These are phyloP conservation scores for Mallotus repandus DNA, from an alignment of 441 rosid species.

Conservation along the genomic window DNA sequence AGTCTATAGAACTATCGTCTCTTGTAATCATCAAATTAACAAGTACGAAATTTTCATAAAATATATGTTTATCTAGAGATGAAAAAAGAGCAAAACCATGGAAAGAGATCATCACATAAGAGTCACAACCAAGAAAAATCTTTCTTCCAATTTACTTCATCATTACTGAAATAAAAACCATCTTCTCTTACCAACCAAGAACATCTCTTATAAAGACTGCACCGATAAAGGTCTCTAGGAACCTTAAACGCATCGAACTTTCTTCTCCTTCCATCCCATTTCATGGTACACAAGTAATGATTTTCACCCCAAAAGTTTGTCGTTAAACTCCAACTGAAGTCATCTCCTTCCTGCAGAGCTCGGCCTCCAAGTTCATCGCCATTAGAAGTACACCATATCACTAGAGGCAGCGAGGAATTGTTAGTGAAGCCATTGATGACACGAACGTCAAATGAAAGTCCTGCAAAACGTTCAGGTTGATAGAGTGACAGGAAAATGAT, in stretches of 20 bases:
- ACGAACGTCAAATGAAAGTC: conserved; percentile 60
- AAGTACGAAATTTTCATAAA: too few species aligned
- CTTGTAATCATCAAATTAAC: too few species aligned
- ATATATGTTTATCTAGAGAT: too few species aligned
- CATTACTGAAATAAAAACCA: conserved; percentile 77
- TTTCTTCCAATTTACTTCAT: conserved; percentile 76
- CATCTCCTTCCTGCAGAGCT: conserved; percentile 90
- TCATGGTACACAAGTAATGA: conserved; percentile 61
- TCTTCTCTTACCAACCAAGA: conserved; percentile 90
- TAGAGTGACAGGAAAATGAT: conserved; percentile 36
- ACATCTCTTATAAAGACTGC: conserved; percentile 55
- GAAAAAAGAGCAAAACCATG: not conserved
- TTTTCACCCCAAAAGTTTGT: conserved; percentile 46
- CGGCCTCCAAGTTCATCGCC: conserved; percentile 75
- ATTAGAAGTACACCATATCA: conserved; percentile 76
- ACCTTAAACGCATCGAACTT: conserved; percentile 63
- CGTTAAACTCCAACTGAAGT: conserved; percentile 63
- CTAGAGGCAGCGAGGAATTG: conserved; percentile 81
- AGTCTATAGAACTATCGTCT: too few species aligned
- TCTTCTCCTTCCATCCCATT: conserved; percentile 55
- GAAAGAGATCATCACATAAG: not conserved
- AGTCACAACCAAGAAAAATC: conserved; percentile 61
- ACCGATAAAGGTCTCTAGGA: conserved; percentile 52
- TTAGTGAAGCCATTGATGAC: conserved; percentile 74
- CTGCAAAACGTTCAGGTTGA: conserved; percentile 34